Base-by-base conservation (phyloP, 345 rosid species). In the Brassica incana region DNA sequence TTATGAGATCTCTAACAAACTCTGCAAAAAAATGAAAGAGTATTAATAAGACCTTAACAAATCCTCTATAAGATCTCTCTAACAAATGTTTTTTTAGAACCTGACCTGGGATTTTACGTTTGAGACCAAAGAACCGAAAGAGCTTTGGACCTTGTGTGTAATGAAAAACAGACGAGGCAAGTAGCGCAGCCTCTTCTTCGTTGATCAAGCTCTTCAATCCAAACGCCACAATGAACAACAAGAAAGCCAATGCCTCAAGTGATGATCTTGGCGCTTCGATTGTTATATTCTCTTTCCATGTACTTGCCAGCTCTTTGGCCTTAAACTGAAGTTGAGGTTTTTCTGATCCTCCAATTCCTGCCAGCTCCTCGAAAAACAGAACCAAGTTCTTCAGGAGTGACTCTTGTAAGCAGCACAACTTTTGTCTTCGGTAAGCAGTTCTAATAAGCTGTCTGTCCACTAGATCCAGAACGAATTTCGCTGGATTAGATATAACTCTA, bases 91-190 rank as follows among this genome's bases (percentile, higher is more conserved):
- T 63, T 63, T 73, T 8, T 8, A 38, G 45, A 65, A 18, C 14
- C 70, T 20, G 33, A 74, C 71, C 33, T 50, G 54, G 50, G 64
- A 74, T 50, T 14, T 65, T 12, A 7, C 10, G 50, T 7, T 52
- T 23, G 10, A 74, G 50, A 74, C 71, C 78, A 52, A 74, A 48
- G 5, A 56, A 50, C 20, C 65, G 52, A 65, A 74, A 74, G 35
- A 74, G 35, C 12, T 10, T 54, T 20, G 78, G 54, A 65, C 52
- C 78, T 56, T 74, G 64, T 20, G 58, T 35, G 78, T 74, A 65
- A 33, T 74, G 63, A 16, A 23, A 30, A 50, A 74, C 48, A 50
- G 52, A 74, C 9, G 77, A 15, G 32, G 60, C 77, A 64, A 74
- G 77, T 64, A 64, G 63, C 2, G 63, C 63, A 32, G 77, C 32